phyloP scores from a whole-genome alignment of 345 rosid species.

The Syzygium aromaticum region DNA sequence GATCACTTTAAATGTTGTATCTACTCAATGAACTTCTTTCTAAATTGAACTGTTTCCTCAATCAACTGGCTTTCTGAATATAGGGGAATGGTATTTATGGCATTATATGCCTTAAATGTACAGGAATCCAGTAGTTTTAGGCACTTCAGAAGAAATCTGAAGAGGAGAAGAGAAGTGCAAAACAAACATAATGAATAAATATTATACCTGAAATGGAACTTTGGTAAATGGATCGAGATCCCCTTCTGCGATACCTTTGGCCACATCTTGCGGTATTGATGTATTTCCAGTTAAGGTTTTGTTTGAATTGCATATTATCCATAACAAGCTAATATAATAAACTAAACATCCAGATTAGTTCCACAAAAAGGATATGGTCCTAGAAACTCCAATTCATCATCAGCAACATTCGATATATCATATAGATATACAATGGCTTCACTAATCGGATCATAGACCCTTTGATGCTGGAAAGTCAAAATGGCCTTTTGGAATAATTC shows the following conservation, averaged over 20 bases:
- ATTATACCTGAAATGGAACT: constrained; percentile 62
- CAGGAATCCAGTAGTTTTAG: neutral
- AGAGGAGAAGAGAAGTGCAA: neutral
- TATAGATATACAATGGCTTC: constrained; percentile 57
- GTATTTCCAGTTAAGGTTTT: constrained; percentile 51
- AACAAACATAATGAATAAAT: neutral
- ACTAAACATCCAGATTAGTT: neutral
- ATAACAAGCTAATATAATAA: neutral
- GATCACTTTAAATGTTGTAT: neutral
- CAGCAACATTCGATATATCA: constrained; percentile 29
- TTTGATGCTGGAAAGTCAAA: constrained; percentile 85
- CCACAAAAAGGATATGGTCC: constrained; percentile 91
- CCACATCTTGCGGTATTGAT: constrained; percentile 56
- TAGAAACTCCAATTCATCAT: constrained; percentile 53
- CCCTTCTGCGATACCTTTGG: constrained; percentile 80
- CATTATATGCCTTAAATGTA: neutral
- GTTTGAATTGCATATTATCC: neutral
- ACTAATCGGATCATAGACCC: constrained; percentile 62
- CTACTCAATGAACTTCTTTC: neutral
- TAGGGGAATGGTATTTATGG: neutral
- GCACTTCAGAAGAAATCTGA: neutral
- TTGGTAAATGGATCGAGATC: constrained; percentile 87
- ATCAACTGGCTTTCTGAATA: neutral
- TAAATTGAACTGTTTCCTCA: neutral
- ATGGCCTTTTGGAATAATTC: constrained; percentile 81